Base-by-base conservation (phyloP, 1,284 basidiomycete genomes). In the Rhodotorula sp. region DNA sequence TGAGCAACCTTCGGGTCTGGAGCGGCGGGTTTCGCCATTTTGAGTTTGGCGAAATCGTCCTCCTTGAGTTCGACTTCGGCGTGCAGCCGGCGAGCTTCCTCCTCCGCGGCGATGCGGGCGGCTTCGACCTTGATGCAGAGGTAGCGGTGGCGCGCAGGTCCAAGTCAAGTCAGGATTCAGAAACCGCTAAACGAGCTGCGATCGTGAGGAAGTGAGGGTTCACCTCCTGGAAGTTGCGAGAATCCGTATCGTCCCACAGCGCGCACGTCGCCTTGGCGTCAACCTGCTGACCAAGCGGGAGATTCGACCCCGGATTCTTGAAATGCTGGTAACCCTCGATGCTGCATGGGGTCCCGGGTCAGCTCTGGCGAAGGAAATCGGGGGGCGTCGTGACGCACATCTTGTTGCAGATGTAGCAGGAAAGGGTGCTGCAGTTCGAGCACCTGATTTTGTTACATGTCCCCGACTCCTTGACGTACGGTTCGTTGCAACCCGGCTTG, bases 281-380 rank as follows among this genome's bases (percentile, higher is more conserved):
- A 20, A n/a, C 20, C 17, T 17, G 22, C 26, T 20, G 10, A 3
- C 69, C 69, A 0, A 18, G 42, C 7, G 72, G 72, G 0, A 60
- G 46, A 51, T 66, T 67, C 26, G 63, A 30, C 6, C 69, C 71
- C 10, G 72, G 59, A 48, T 72, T 72, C 6, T 6, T 22, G 60
- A 78, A 77, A 64, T 78, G 76, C 20, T 56, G 46, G 67, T 77
- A 78, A 42, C 49, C 75, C 33, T 56, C 6, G 65, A 45, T 33
- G 45, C n/a, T 44, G 45, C 7, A 6, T 4, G 29, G 14, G 46
- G 15, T 56, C 18, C 12, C 12, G 20, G 22, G 29, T 44, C 20
- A 49, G 30, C 7, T 12, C 20, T 18, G 30, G 30, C 30, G 53
- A 59, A 26, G 48, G 56, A 53, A 48, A 62, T n/a, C 49, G 53